These are phyloP conservation scores for Penicillium decumbens DNA, from an alignment of 2,329 filamentous ascomycete species.

Conservation along the genomic window DNA sequence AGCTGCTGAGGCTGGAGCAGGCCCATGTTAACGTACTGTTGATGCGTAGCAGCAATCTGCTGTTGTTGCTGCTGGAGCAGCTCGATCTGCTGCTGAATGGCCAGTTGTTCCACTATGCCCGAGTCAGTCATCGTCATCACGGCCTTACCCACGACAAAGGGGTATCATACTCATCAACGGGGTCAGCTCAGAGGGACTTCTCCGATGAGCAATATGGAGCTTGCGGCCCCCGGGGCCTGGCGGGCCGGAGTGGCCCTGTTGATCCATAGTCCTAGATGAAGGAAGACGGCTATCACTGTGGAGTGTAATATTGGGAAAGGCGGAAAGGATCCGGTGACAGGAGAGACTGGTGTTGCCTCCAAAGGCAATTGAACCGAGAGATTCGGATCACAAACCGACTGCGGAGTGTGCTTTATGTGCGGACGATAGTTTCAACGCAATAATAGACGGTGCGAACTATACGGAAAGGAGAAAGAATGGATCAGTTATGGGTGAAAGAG, in stretches of 20 bases:
- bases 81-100: slow-evolving; percentile 97
- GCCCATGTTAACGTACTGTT: slow-evolving; percentile 97
- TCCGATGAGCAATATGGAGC: slow-evolving; percentile 93
- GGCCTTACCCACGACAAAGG: background rate
- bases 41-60: slow-evolving; percentile 91
- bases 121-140: background rate
- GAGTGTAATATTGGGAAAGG: slow-evolving; percentile 17
- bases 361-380: slow-evolving; percentile 26
- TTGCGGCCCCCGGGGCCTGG: slow-evolving; percentile 77
- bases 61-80: slow-evolving; percentile 96
- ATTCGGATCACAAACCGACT: slow-evolving; percentile 27
- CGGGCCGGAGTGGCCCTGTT: slow-evolving; percentile 54
- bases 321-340: slow-evolving; percentile 18
- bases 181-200: slow-evolving; percentile 94
- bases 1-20: slow-evolving; percentile 87
- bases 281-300: slow-evolving; percentile 19
- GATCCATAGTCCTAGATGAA: slow-evolving; percentile 54
- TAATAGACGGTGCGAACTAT: slow-evolving; percentile 10
- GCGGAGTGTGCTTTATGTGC: slow-evolving; percentile 21
- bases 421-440: slow-evolving; percentile 22
- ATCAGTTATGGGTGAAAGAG: slow-evolving; percentile 15
- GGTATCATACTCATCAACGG: slow-evolving; percentile 86
- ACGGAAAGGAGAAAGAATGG: slow-evolving; percentile 17
- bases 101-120: slow-evolving; percentile 82
- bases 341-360: slow-evolving; percentile 25